These are phyloP conservation scores for Panellus pusillus DNA, from an alignment of 768 basidiomycete genomes.

Conservation along the genomic window DNA sequence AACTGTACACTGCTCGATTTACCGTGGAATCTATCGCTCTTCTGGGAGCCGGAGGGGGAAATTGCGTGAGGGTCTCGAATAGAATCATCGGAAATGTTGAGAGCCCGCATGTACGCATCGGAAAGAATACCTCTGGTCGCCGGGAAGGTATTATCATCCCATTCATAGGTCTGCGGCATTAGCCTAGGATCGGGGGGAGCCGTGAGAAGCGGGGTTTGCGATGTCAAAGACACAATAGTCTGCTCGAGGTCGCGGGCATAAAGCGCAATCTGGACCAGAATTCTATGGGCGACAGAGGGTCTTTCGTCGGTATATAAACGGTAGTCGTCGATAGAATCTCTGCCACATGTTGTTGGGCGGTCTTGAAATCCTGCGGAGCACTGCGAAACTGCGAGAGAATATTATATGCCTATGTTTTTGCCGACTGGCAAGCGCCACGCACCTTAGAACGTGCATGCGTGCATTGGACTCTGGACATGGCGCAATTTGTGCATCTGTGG, in stretches of 20 bases:
- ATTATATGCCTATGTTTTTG: neutral
- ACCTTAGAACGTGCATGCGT: conserved; percentile 59
- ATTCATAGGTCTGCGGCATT: neutral
- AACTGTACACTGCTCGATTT: conserved; percentile 10
- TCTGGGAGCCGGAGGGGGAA: neutral
- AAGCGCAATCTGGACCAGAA: conserved; percentile 8
- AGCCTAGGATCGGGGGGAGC: neutral
- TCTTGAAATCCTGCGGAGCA: neutral
- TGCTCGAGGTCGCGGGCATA: conserved; percentile 18
- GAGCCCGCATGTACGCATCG: neutral
- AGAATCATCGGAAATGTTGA: neutral
- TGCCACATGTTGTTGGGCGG: conserved; percentile 8
- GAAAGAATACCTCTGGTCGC: neutral
- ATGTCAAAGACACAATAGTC: neutral
- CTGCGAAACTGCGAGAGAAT: too few relatives aligned
- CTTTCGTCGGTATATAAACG: conserved; percentile 5
- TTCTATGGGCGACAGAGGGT: neutral
- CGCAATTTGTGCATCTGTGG: conserved; percentile 59
- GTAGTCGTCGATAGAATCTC: conserved; percentile 7
- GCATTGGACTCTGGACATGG: conserved; percentile 44
- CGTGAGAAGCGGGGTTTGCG: neutral
- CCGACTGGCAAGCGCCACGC: conserved; percentile 8
- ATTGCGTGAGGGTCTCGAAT: neutral
- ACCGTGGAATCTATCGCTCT: neutral
- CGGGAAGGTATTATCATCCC: too few relatives aligned